A percentile compares a stretch with the other conserved stretches of the same genome.
Conservation (phyloP, 805 yeast genomes). For the Metschnikowia continentalis region DNA sequence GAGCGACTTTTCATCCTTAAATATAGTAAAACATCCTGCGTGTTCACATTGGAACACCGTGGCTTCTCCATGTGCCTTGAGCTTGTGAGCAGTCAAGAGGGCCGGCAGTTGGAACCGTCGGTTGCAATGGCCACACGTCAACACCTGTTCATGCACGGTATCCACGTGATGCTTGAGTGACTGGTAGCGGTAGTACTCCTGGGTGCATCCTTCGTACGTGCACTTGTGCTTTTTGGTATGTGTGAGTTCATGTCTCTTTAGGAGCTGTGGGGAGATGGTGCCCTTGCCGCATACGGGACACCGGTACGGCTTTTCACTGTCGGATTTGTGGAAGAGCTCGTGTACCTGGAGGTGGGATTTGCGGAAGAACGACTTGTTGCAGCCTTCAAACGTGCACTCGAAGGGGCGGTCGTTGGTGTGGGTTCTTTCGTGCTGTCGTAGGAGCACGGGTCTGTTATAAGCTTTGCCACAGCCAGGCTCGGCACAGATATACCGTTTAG, state of each 20-base stretch:
- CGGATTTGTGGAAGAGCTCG: conserved; percentile 51
- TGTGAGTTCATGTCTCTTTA: conserved; percentile 75
- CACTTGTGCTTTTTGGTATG: conserved; percentile 56
- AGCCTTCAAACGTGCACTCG: conserved; percentile 50
- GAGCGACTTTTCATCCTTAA: conserved; percentile 69
- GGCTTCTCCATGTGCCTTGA: conserved; percentile 56
- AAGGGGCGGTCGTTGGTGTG: conserved; percentile 82
- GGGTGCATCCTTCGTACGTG: conserved; percentile 56
- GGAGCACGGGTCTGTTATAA: conserved; percentile 74
- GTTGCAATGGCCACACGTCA: conserved; percentile 61
- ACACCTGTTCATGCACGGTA: conserved; percentile 53
- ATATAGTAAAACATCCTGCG: conserved; percentile 55
- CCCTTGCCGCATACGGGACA: conserved; percentile 82
- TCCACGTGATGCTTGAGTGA: conserved; percentile 69
- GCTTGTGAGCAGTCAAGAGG: conserved; percentile 61
- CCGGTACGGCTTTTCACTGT: conserved; percentile 59
- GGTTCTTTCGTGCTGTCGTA: conserved; percentile 76
- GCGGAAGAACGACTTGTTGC: conserved; percentile 64
- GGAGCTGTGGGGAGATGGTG: conserved; percentile 73
- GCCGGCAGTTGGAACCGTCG: conserved; percentile 61
- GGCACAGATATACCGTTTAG: conserved; percentile 62
- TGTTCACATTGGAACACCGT: conserved; percentile 58
- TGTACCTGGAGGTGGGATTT: conserved; percentile 83
- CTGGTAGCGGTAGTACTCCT: conserved; percentile 69
- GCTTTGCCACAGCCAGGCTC: conserved; percentile 67